phyloP scores from a whole-genome alignment of 805 yeast genomes.

The Tetrapisispora namnaoensis region DNA sequence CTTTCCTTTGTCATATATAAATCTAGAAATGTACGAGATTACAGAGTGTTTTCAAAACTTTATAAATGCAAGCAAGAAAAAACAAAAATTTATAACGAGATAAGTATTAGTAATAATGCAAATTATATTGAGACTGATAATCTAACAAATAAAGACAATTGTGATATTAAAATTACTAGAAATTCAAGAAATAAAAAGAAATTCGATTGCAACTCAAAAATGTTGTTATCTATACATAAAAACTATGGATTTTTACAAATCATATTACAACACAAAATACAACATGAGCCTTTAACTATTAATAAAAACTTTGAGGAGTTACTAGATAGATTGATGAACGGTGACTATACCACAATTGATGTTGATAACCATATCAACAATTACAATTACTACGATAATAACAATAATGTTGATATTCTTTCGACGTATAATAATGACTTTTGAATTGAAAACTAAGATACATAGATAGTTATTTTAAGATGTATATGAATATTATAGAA shows the following conservation, averaged over 20 bases:
- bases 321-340: neutral
- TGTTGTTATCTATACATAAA: constrained; percentile 1
- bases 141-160: neutral
- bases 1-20: neutral
- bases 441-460: neutral
- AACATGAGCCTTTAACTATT: neutral
- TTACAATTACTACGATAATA: neutral
- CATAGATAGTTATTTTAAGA: no score
- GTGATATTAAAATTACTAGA: neutral
- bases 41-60: constrained; percentile 1
- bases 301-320: neutral
- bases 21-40: constrained; percentile 1
- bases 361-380: neutral
- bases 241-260: constrained; percentile 1
- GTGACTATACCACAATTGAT: constrained; percentile 1
- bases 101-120: no score
- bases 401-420: neutral
- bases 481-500: no score
- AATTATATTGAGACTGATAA: neutral
- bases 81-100: neutral
- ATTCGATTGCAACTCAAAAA: constrained; percentile 1
- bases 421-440: neutral
- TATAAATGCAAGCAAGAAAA: constrained; percentile 2
- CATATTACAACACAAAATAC: constrained; percentile 1
- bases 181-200: neutral